Evolutionary conservation across 257 asterid species (phyloP).

Genomic region (Solanum microdontum): DNA sequence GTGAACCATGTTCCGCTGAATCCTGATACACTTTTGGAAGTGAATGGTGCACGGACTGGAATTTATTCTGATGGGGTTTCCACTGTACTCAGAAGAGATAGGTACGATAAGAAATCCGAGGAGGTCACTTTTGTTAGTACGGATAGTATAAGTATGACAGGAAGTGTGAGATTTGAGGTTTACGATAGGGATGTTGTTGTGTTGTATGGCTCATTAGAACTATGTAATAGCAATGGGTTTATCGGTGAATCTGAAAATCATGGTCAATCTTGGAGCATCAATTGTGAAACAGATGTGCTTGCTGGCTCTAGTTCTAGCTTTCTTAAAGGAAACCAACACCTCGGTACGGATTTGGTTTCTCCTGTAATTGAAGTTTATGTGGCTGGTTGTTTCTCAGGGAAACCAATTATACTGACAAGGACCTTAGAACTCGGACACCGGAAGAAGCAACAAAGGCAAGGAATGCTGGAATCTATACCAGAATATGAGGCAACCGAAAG

Average conservation of each 20-base stretch:
- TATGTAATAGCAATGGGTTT: constrained; percentile 24
- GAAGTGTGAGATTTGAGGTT: constrained; percentile 57
- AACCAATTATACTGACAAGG: constrained; percentile 49
- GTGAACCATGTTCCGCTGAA: constrained; percentile 52
- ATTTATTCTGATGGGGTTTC: constrained; percentile 49
- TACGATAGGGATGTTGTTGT: constrained; percentile 27
- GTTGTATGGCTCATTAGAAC: constrained; percentile 37
- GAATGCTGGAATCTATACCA: constrained; percentile 57
- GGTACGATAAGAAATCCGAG: constrained; percentile 47
- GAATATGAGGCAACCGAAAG: constrained; percentile 35
- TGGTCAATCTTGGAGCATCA: constrained; percentile 41
- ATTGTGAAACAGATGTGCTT: constrained; percentile 29
- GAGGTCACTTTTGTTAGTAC: constrained; percentile 61
- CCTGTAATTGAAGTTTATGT: constrained; percentile 58
- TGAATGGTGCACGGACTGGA: constrained; percentile 50
- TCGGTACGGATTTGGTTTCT: constrained; percentile 11
- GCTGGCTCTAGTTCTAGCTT: constrained; percentile 7
- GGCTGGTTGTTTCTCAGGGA: constrained; percentile 54
- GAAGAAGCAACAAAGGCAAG: constrained; percentile 46
- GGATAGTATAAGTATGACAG: constrained; percentile 44
- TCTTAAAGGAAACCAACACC: constrained; percentile 24
- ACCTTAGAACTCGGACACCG: constrained; percentile 37
- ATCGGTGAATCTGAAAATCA: constrained; percentile 24
- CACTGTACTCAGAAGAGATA: constrained; percentile 42
- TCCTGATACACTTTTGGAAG: constrained; percentile 53